These are phyloP conservation scores for Dioscorea cayenensis DNA, from an alignment of 116 monocot genomes.

Conservation along the genomic window DNA sequence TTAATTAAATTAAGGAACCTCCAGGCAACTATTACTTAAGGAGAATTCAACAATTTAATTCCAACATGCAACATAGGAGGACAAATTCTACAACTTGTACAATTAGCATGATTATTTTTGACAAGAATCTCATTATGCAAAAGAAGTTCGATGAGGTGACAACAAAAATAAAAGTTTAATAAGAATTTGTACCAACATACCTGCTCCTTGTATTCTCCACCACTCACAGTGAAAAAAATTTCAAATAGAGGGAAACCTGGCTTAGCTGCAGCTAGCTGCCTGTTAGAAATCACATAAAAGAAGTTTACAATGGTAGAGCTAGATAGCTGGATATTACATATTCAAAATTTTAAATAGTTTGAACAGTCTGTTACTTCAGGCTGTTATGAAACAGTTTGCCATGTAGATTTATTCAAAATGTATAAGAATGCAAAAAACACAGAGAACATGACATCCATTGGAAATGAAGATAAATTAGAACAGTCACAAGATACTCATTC, in stretches of 20 bases:
- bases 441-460: too few relatives aligned
- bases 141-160: neutral
- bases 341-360: neutral
- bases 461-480: too few relatives aligned
- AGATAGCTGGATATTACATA: neutral
- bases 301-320: neutral
- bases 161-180: neutral
- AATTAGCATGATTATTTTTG: neutral
- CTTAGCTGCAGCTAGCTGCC: conserved; percentile 61
- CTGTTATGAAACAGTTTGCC: too few relatives aligned
- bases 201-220: conserved; percentile 79
- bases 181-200: conserved; percentile 23
- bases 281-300: conserved; percentile 29
- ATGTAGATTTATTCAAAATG: too few relatives aligned
- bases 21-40: too few relatives aligned
- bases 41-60: too few relatives aligned
- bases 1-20: too few relatives aligned
- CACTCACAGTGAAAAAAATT: conserved; percentile 52
- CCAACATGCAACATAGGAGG: too few relatives aligned
- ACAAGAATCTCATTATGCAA: neutral
- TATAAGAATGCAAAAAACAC: too few relatives aligned
- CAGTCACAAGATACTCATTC: too few relatives aligned
- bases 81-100: too few relatives aligned
- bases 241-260: conserved; percentile 81
- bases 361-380: neutral